A percentile compares a stretch with the other conserved stretches of the same genome.
phyloP scores from a whole-genome alignment of 441 rosid genomes.

The Macaranga tanarius region DNA sequence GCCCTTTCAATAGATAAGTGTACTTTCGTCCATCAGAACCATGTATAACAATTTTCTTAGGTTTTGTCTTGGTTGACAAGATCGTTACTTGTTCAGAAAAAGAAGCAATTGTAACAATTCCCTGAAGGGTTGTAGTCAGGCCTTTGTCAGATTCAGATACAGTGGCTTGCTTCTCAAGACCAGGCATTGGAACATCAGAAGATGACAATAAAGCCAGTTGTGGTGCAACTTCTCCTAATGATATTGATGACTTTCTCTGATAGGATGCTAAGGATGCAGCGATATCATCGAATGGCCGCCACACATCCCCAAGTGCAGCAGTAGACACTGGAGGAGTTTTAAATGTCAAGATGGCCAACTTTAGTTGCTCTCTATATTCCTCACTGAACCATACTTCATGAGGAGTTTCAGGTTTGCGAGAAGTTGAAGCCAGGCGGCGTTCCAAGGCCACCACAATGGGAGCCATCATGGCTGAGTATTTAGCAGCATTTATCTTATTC shows the following conservation, averaged over 20 bases:
- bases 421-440: constrained; percentile 95
- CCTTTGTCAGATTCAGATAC: constrained; percentile 55
- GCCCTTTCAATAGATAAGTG: constrained; percentile 91
- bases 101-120: constrained; percentile 81
- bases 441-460: constrained; percentile 93
- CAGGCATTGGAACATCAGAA: constrained; percentile 98
- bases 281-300: constrained; percentile 90
- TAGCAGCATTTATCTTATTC: constrained; percentile 87
- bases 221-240: constrained; percentile 94
- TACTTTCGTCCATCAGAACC: constrained; percentile 95
- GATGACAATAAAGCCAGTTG: constrained; percentile 82
- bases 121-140: constrained; percentile 53
- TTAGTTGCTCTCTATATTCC: constrained; percentile 71
- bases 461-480: constrained; percentile 99
- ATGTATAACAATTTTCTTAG: constrained; percentile 84
- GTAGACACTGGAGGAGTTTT: constrained; percentile 87
- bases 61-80: constrained; percentile 93
- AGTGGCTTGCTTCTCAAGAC: constrained; percentile 78
- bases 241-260: constrained; percentile 85
- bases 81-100: constrained; percentile 71
- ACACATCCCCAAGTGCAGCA: constrained; percentile 78
- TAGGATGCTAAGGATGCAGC: constrained; percentile 87
- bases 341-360: constrained; percentile 69
- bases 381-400: constrained; percentile 90
- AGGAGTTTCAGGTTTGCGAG: constrained; percentile 93